Evolutionary conservation across 352 stramenopile genomes (phyloP), one percentile per base, ranked within the genome.

Genomic region (Peronospora belbahrii): DNA sequence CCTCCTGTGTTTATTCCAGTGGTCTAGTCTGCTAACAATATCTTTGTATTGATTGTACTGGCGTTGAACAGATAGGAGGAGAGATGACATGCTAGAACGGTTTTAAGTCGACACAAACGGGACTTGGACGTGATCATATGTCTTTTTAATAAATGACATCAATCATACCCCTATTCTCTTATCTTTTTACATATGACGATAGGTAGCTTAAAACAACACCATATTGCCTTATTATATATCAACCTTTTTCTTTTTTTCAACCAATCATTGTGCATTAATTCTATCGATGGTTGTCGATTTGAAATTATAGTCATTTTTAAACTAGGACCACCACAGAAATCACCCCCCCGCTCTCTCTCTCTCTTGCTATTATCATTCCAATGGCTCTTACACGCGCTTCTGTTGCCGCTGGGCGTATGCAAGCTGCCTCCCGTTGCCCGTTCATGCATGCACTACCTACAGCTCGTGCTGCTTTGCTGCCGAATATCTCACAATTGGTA

Each of bases 391-490:
- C 77, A 4, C 74, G 74, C 44, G 78, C 75, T 17, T 83, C 74
- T 17, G 78, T 85, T 34, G 73, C 71, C 18, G 74, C 74, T 18
- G 67, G 72, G 1, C 71, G 74, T 42, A 71, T 88, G 62, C 77
- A 88, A 62, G 67, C 77, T 27, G 75, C 66, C 28, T 83, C 79
- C 6, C 76, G 76, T 42, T 93, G 82, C 51, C 82, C 82, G 11
- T 93, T 93, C 66, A 88, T 93, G 70, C 67, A 86, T 59, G 72
- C 79, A 34, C 73, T 86, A 14, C 74, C 77, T 8, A 85, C 74
- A 0, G 63, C 79, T 2, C 78, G 79, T 43, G 76, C 78, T 11
- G 82, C 82, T 11, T 49, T 93, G 40, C 62, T 93, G 45, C 82
- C 82, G 44, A 93, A 93, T 65, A 89, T 90, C 61, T 66, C 78